Conservation (phyloP, 2,329 filamentous ascomycete genomes). For the Epichloe aotearoae region DNA sequence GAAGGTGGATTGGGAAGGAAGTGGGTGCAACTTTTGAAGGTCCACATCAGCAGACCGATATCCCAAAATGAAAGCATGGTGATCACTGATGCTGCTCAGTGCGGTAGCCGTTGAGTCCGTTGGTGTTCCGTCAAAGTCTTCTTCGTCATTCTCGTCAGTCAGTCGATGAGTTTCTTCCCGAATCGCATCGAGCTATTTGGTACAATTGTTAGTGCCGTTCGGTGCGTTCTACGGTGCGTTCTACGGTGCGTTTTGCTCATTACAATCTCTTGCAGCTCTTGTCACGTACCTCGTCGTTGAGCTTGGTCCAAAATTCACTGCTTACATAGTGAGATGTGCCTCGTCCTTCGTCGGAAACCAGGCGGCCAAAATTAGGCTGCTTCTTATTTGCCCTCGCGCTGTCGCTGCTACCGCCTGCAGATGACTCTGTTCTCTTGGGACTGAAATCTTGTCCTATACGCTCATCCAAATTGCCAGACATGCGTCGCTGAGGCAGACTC, state of each 20-base stretch:
- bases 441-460: constrained; percentile 6
- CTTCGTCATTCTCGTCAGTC: constrained; percentile 32
- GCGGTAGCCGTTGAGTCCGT: constrained; percentile 25
- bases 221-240: not conserved
- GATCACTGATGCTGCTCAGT: constrained; percentile 28
- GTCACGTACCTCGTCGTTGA: constrained; percentile 53
- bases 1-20: constrained; percentile 49
- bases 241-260: not conserved
- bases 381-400: constrained; percentile 14
- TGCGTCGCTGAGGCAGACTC: constrained; percentile 4
- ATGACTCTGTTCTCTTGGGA: constrained; percentile 14
- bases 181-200: constrained; percentile 24
- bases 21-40: constrained; percentile 49
- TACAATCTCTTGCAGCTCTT: not conserved
- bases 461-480: constrained; percentile 6
- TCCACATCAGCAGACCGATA: constrained; percentile 60
- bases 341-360: constrained; percentile 57
- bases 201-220: not conserved
- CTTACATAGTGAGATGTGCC: constrained; percentile 61
- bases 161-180: constrained; percentile 36
- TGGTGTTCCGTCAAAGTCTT: constrained; percentile 48
- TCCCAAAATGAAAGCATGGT: constrained; percentile 61
- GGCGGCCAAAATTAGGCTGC: constrained; percentile 45
- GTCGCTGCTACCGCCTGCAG: constrained; percentile 22
- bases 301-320: constrained; percentile 62